These are phyloP conservation scores for Blastocystis sp. DNA, from an alignment of 352 stramenopile genomes.

Conservation along the genomic window DNA sequence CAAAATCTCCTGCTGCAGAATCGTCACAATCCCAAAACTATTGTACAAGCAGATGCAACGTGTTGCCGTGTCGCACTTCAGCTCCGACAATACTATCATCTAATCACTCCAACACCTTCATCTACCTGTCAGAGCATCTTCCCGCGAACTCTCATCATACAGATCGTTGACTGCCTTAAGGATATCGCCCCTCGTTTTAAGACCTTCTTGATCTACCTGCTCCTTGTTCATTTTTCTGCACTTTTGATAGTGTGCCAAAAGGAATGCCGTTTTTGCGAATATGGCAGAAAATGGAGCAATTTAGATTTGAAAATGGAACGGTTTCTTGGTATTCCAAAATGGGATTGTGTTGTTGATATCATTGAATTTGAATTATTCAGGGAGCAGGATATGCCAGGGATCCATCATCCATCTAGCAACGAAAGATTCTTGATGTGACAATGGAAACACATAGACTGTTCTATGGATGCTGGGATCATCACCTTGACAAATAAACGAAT, in stretches of 20 bases:
- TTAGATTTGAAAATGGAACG: too few relatives aligned
- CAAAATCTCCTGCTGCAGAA: slow-evolving; percentile 37
- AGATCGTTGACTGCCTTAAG: slow-evolving; percentile 3
- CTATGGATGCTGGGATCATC: too few relatives aligned
- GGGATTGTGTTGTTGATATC: too few relatives aligned
- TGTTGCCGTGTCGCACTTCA: not conserved
- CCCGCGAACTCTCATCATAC: slow-evolving; percentile 35
- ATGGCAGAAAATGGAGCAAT: too few relatives aligned
- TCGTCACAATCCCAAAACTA: slow-evolving; percentile 46
- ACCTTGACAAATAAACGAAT: too few relatives aligned
- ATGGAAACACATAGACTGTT: too few relatives aligned
- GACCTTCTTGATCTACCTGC: not conserved
- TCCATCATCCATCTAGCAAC: too few relatives aligned
- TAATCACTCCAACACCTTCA: not conserved
- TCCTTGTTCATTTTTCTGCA: not conserved
- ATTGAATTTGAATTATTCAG: too few relatives aligned
- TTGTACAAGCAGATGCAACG: slow-evolving; percentile 27
- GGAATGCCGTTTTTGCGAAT: too few relatives aligned
- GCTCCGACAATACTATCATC: not conserved
- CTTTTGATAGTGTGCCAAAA: not conserved
- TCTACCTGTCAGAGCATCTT: slow-evolving; percentile 11
- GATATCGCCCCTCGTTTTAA: not conserved
- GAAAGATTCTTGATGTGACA: too few relatives aligned
- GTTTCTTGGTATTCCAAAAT: too few relatives aligned
- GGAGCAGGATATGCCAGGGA: too few relatives aligned